Base-by-base conservation (phyloP, 495 filamentous ascomycete genomes). In the Xylaria intraflava region DNA sequence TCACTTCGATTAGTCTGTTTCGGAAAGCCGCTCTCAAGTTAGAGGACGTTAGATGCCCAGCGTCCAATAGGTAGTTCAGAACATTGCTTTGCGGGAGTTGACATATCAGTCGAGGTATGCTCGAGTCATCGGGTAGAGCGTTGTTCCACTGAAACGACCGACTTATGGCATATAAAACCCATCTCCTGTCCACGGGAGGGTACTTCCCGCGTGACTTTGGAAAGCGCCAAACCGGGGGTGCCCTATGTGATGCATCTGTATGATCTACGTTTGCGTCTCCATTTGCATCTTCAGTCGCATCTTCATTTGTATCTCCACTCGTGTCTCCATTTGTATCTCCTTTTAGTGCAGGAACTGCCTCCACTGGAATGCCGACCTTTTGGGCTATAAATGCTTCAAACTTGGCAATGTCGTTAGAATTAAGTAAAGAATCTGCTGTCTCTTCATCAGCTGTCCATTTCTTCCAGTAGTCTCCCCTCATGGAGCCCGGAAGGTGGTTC, bases 11-110 rank as follows among this genome's bases (percentile, higher is more conserved):
- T 0, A 73, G 72, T 57, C 77, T 78, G 33, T 72, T 67, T 69
- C 72, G 66, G 70, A 87, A 67, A 51, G 84, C 70, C 56, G 74
- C 77, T 53, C 82, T 82, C 33, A 89, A 67, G 43, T 84, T 85
- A 11, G 78, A 74, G 0, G 75, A 58, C 9, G 78, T 81, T 30
- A 90, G 54, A 50, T 87, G 77, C n/a, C 85, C 83, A 7, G 77
- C 69, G 29, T 77, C 68, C 16, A 83, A 72, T 1, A 90, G 74
- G 72, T 85, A 88, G 16, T 76, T 72, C 53, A 80, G 64, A 57
- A 83, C 55, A 68, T 80, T 68, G 59, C 73, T 64, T 59, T 69
- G 59, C 65, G 82, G 75, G 64, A 86, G 40, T 70, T 72, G 51
- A 55, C 72, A 72, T 3, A 70, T 72, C 9, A 87, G 66, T 27